Percentiles rank a stretch among this genome's conserved stretches.
Evolutionary conservation across 169 alveolate genomes (phyloP).

Genomic region (Plasmodium billcollinsi): DNA sequence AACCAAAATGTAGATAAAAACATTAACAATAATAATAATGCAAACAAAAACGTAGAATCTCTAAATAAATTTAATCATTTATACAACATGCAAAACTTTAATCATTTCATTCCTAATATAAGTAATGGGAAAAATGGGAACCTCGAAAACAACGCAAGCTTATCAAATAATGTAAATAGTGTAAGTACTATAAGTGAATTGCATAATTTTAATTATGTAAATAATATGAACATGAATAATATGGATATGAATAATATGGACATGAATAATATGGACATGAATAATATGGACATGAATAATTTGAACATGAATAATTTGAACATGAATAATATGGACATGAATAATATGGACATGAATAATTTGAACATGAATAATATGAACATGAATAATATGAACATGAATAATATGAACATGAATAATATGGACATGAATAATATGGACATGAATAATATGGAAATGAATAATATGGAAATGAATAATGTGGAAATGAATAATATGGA

Average conservation of each 20-base stretch:
- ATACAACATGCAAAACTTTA: not conserved
- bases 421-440: too few relatives aligned
- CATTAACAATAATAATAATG: not conserved
- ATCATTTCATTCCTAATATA: not conserved
- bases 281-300: not conserved
- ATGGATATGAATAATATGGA: too few relatives aligned
- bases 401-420: too few relatives aligned
- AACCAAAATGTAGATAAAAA: not conserved
- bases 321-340: too few relatives aligned
- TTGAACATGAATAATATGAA: too few relatives aligned
- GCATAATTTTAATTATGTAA: not conserved
- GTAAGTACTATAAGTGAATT: not conserved
- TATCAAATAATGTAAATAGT: not conserved
- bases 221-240: not conserved
- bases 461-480: too few relatives aligned
- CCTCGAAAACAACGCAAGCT: not conserved
- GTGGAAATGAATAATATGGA: too few relatives aligned
- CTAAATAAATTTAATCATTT: not conserved
- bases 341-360: too few relatives aligned
- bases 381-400: too few relatives aligned
- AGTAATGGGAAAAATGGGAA: not conserved
- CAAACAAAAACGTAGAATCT: not conserved
- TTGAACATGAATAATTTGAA: too few relatives aligned
- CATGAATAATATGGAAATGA: too few relatives aligned
- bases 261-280: not conserved